Conservation (phyloP, 2,329 filamentous ascomycete genomes). For the Microdochium bolleyi region DNA sequence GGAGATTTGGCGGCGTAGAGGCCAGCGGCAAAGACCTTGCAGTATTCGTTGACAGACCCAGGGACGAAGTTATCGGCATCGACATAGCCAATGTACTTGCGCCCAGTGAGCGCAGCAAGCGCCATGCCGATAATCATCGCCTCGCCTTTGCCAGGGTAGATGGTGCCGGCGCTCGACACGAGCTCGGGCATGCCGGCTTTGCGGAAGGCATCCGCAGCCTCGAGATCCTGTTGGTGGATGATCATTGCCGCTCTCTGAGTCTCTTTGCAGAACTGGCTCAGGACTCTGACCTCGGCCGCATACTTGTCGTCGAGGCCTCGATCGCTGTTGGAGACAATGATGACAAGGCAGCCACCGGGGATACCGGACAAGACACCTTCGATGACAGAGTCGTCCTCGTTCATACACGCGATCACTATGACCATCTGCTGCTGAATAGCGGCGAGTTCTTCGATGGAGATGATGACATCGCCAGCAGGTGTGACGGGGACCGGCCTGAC, state of each 20-base stretch:
- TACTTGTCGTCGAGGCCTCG: conserved; percentile 9
- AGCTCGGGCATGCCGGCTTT: conserved; percentile 13
- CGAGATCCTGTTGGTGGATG: conserved; percentile 19
- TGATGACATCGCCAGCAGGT: neutral
- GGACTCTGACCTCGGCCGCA: conserved; percentile 10
- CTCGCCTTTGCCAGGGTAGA: conserved; percentile 22
- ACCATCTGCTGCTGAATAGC: conserved; percentile 9
- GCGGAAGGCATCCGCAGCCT: conserved; percentile 13
- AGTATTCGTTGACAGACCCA: conserved; percentile 21
- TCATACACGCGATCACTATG: conserved; percentile 23
- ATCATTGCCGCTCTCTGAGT: conserved; percentile 12
- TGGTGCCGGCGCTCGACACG: conserved; percentile 8
- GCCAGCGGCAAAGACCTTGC: conserved; percentile 20
- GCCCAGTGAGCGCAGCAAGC: conserved; percentile 12
- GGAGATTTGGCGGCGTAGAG: conserved; percentile 14
- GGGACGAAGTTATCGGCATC: conserved; percentile 23
- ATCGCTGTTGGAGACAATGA: conserved; percentile 20
- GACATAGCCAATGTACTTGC: conserved; percentile 21
- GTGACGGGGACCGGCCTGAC: neutral
- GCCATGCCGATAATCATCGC: conserved; percentile 22
- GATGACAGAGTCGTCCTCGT: conserved; percentile 16
- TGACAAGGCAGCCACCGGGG: conserved; percentile 16
- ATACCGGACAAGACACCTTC: conserved; percentile 18
- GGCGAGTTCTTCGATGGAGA: neutral
- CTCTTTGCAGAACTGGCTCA: conserved; percentile 9